Evolutionary conservation across 1,139 yeast genomes (phyloP), one percentile per base, ranked within the genome.

Genomic region (Yamadazyma siamensis): DNA sequence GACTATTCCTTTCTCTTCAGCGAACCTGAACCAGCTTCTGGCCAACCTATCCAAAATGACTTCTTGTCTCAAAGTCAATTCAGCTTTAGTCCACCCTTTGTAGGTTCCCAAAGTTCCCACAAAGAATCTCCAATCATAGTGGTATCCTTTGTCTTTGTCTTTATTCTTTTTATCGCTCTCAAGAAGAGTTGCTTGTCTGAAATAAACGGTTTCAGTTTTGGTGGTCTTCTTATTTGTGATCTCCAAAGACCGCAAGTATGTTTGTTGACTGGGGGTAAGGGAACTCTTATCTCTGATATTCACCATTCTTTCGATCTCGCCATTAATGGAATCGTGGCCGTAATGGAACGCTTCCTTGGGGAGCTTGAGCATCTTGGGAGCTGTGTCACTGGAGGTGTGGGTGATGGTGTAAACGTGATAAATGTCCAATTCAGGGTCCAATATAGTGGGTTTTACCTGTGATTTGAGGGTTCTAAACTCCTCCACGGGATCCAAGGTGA

Each of bases 81-180:
- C 55, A 22, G 41, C 43, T 4, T 38, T 31, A 11, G 37, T 45
- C 56, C 56, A 50, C 2, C 48, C 52, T 21, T 35, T 35, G 16
- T 40, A 35, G 27, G 47, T 43, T 15, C 32, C 38, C 26, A 49
- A 42, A 15, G 50, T 50, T 6, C 82, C 80, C 38, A 69, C 68
- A 57, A 78, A 83, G 44, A 83, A 83, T 32, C 88, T 61, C 74
- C 77, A 76, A 52, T 83, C 89, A 47, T 80, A 79, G 50, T 82
- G 91, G 34, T 61, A 70, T 5, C 79, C 79, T 43, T 46, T 31
- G 30, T 49, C 53, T 12, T 43, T 33, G 25, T 39, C 49, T 7
- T 18, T 28, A 28, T 46, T 48, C 9, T 37, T 31, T 13, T 34
- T 31, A 29, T 48, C 53, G 11, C 32, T 34, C 13, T n/a, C 9